phyloP scores from a whole-genome alignment of 23 red algal species.

The Gracilaria gracilis region DNA sequence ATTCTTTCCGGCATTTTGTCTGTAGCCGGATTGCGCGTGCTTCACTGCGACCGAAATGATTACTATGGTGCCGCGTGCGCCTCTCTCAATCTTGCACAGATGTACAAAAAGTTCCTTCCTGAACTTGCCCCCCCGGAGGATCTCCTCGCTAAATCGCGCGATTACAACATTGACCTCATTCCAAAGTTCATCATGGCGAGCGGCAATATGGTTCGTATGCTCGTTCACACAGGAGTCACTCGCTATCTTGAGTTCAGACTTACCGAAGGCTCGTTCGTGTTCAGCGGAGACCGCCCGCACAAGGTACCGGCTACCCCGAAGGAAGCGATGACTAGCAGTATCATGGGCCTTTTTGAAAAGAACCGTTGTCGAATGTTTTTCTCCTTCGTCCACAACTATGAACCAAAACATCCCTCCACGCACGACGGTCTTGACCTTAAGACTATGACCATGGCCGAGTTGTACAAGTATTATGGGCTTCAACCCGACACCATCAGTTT shows the following conservation, averaged over 20 bases:
- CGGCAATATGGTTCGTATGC: constrained; percentile 88
- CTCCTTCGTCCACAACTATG: constrained; percentile 83
- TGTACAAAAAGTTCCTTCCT: constrained; percentile 84
- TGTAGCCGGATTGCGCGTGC: constrained; percentile 83
- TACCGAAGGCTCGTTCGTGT: constrained; percentile 96
- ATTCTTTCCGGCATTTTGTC: constrained; percentile 93
- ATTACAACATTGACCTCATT: constrained; percentile 97
- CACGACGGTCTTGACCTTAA: constrained; percentile 75
- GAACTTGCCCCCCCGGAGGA: constrained; percentile 22
- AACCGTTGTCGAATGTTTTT: constrained; percentile 99
- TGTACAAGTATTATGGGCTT: constrained; percentile 95
- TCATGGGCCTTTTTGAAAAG: constrained; percentile 97
- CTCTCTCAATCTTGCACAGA: constrained; percentile 86
- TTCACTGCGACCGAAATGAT: constrained; percentile 94
- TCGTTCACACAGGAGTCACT: constrained; percentile 85
- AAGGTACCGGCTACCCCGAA: constrained; percentile 91
- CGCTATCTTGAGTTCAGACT: constrained; percentile 98
- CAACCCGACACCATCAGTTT: constrained; percentile 90
- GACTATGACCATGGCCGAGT: constrained; percentile 85
- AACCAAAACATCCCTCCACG: constrained; percentile 66
- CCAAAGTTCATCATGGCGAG: constrained; percentile 98
- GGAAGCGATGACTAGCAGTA: constrained; percentile 93
- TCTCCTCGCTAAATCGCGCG: constrained; percentile 71
- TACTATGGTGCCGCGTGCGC: constrained; percentile 98
- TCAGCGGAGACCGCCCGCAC: constrained; percentile 85